These are phyloP conservation scores for Wallacemonas sp. DNA, from an alignment of 208 protist genomes.

Conservation along the genomic window DNA sequence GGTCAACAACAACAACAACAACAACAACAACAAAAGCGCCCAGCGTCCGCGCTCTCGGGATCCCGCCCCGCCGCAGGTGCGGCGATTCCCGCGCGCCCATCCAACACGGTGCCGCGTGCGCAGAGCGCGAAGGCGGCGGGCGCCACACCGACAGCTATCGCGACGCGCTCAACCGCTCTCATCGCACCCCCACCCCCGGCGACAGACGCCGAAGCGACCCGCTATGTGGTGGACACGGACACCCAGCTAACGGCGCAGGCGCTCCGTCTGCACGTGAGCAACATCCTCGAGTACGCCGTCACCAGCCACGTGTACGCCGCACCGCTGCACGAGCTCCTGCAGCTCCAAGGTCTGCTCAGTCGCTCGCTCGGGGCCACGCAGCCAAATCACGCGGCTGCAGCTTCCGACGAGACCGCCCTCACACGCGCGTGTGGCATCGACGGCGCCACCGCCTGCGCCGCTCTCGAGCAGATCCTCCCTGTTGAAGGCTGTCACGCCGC, in stretches of 20 bases:
- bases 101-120: too few relatives aligned
- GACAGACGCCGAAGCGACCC: too few relatives aligned
- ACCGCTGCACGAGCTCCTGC: constrained; percentile 7
- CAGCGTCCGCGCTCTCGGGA: neutral
- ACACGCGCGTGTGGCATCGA: neutral
- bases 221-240: neutral
- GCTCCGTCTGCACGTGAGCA: neutral
- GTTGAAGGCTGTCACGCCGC: too few relatives aligned
- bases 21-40: neutral
- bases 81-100: too few relatives aligned
- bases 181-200: too few relatives aligned
- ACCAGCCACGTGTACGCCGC: constrained; percentile 7
- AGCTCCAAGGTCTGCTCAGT: constrained; percentile 8
- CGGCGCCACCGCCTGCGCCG: neutral
- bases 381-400: neutral
- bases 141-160: too few relatives aligned
- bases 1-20: neutral
- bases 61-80: neutral
- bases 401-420: neutral
- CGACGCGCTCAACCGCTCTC: too few relatives aligned
- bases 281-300: constrained; percentile 8
- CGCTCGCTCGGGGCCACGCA: neutral
- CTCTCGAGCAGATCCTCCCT: neutral
- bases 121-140: too few relatives aligned
- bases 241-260: neutral